phyloP scores from a whole-genome alignment of 768 basidiomycete species.

The Candolleomyces eurysporus region DNA sequence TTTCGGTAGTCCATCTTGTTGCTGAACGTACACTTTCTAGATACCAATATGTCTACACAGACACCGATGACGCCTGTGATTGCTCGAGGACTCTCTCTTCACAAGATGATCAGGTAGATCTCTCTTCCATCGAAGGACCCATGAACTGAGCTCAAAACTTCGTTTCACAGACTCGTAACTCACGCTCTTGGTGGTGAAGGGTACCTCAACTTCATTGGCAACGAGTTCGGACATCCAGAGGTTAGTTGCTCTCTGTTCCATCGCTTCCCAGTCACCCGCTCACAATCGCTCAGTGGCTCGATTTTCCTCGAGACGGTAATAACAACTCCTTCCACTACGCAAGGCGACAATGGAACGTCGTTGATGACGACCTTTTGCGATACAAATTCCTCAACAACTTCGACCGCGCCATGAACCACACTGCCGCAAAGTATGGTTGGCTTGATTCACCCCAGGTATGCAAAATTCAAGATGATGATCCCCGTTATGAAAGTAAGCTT shows the following conservation, averaged over 20 bases:
- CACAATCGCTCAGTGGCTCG: slow-evolving; percentile 76
- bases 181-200: slow-evolving; percentile 96
- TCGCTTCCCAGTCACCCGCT: background rate
- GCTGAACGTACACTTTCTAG: slow-evolving; percentile 32
- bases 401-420: slow-evolving; percentile 86
- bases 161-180: slow-evolving; percentile 65
- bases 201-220: slow-evolving; percentile 96
- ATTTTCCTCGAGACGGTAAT: slow-evolving; percentile 97
- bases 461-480: slow-evolving; percentile 1
- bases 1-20: slow-evolving; percentile 1
- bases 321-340: slow-evolving; percentile 96
- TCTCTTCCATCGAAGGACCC: background rate
- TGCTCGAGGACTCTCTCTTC: slow-evolving; percentile 85
- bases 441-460: slow-evolving; percentile 74
- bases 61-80: slow-evolving; percentile 80
- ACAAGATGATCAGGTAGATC: slow-evolving; percentile 94
- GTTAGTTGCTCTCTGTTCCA: slow-evolving; percentile 35
- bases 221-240: slow-evolving; percentile 98
- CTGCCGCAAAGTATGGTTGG: slow-evolving; percentile 84
- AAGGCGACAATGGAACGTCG: slow-evolving; percentile 93
- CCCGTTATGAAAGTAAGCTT: background rate
- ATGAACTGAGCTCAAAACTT: too few relatives aligned
- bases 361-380: slow-evolving; percentile 82
- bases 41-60: slow-evolving; percentile 93
- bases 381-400: slow-evolving; percentile 95